Base-by-base conservation (phyloP, 2,329 filamentous ascomycete species). In the Geosmithia putterillii region DNA sequence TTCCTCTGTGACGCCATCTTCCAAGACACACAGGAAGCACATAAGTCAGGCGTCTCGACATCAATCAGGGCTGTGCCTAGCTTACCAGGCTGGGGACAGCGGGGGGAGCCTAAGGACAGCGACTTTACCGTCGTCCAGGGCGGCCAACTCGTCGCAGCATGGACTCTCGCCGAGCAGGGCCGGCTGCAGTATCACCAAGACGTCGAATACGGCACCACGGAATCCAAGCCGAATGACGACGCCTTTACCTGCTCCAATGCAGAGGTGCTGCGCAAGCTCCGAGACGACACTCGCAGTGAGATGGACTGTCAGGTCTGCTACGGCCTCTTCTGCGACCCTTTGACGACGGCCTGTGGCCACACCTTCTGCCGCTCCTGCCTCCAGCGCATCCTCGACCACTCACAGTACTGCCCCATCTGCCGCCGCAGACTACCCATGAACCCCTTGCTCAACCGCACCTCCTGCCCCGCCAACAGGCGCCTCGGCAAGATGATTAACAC, bases 251-350 rank as follows among this genome's bases (percentile, higher is more conserved):
- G 25, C 8, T 41, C 20, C 17, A 42, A 48, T 19, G n/a, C 23
- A 17, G 41, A 46, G n/a, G 42, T 39, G 2, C 46, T 88, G 22
- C 63, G 70, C 21, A 69, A 67, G 28, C 56, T 92, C 14, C 77
- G 78, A 51, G 73, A 82, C 21, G 65, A 69, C 1, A 69, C 77
- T 3, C 75, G 80, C 47, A 67, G 70, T 15, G 87, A 94, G 56
- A 67, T 94, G 54, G 87, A 95, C 54, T 95, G 89, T 51, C 86
- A 92, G 53, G 79, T 95, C 46, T 95, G 89, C 62, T 94, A 90
- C 58, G 76, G 79, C 36, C 61, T 94, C 19, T 83, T 90, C 57
- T 66, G 87, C 47, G 84, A 94, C 47, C 87, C 89, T 0, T 67
- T 89, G 42, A 95, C 88, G 0, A 94, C 86, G 0, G 71, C 76